These are phyloP conservation scores for Xerocomus nothofagi DNA, from an alignment of 1,284 basidiomycete species.

Conservation along the genomic window DNA sequence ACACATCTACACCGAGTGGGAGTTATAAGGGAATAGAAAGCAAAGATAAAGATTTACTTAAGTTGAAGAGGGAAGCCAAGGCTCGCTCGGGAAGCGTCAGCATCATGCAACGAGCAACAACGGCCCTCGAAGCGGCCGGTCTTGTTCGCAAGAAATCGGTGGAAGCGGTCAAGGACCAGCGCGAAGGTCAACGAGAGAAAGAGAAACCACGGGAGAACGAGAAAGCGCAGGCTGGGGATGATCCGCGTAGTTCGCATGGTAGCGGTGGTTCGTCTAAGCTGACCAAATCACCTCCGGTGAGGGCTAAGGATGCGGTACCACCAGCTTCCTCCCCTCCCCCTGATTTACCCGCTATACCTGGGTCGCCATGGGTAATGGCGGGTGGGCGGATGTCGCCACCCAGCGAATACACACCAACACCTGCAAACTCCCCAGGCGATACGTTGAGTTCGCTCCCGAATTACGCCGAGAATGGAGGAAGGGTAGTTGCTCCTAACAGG, in stretches of 20 bases:
- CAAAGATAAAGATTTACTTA: slow-evolving; percentile 48
- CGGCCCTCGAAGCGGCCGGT: slow-evolving; percentile 79
- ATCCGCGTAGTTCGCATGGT: slow-evolving; percentile 61
- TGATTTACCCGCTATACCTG: slow-evolving; percentile 46
- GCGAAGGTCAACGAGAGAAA: slow-evolving; percentile 43
- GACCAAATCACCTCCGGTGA: slow-evolving; percentile 67
- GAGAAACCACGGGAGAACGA: slow-evolving; percentile 45
- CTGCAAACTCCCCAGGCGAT: slow-evolving; percentile 53
- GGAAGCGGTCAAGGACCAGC: slow-evolving; percentile 66
- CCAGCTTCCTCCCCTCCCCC: slow-evolving; percentile 44
- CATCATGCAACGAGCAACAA: slow-evolving; percentile 92
- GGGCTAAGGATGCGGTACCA: slow-evolving; percentile 48
- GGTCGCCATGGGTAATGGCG: slow-evolving; percentile 73
- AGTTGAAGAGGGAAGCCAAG: slow-evolving; percentile 54
- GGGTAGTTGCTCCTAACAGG: slow-evolving; percentile 39
- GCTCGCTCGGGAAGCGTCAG: slow-evolving; percentile 81
- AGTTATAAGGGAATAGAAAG: slow-evolving; percentile 44
- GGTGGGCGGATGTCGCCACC: slow-evolving; percentile 45
- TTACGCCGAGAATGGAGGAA: slow-evolving; percentile 41
- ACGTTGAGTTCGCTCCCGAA: slow-evolving; percentile 57
- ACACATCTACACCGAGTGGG: slow-evolving; percentile 64
- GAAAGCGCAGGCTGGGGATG: slow-evolving; percentile 49
- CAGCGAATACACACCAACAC: slow-evolving; percentile 41
- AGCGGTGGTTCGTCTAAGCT: slow-evolving; percentile 56
- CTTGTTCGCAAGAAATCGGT: slow-evolving; percentile 78